phyloP scores from a whole-genome alignment of 306 rosid species.

The Herpetospermum pedunculosum region DNA sequence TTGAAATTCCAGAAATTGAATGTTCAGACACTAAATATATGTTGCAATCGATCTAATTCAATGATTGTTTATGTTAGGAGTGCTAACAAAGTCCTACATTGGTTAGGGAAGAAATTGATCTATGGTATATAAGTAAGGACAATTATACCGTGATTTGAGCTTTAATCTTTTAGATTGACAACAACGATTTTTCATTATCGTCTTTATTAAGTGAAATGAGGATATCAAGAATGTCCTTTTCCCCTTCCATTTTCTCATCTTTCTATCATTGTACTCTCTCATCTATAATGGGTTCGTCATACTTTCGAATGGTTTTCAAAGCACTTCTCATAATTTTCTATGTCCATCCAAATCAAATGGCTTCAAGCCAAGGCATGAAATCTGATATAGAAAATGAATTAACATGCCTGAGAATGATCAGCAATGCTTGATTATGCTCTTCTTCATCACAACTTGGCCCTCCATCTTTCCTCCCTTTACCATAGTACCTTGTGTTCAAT shows the following conservation, averaged over 20 bases:
- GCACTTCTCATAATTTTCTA: neutral
- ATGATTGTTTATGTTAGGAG: too few species aligned
- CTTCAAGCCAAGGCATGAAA: neutral
- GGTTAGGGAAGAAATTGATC: too few species aligned
- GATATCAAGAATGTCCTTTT: neutral
- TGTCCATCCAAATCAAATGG: neutral
- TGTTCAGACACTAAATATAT: too few species aligned
- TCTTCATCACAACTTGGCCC: neutral
- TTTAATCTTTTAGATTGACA: neutral
- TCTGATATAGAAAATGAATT: neutral
- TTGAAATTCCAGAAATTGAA: too few species aligned
- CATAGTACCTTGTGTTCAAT: constrained; percentile 20
- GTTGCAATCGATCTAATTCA: too few species aligned
- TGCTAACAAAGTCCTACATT: too few species aligned
- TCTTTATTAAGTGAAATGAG: constrained; percentile 20
- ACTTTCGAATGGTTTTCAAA: neutral
- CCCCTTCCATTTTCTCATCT: neutral
- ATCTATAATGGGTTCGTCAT: neutral
- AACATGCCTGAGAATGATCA: neutral
- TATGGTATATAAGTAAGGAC: too few species aligned
- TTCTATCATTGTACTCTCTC: neutral
- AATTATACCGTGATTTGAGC: neutral
- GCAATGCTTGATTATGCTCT: neutral
- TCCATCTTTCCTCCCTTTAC: constrained; percentile 21
- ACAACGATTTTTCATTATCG: too few species aligned